phyloP scores from a whole-genome alignment of 495 filamentous ascomycete genomes.

The Penicillium lividum region DNA sequence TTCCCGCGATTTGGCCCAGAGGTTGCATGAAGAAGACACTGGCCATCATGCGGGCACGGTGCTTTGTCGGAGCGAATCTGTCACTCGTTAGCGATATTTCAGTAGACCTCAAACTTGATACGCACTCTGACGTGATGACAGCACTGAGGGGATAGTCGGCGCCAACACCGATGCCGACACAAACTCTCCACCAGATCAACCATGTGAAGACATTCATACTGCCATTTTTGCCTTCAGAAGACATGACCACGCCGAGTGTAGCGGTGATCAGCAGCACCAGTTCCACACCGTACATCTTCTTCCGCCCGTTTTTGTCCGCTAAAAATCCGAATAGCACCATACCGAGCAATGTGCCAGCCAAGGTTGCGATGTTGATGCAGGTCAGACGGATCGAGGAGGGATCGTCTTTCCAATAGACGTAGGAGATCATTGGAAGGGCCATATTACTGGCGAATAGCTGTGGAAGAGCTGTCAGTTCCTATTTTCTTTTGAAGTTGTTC shows the following conservation, averaged over 20 bases:
- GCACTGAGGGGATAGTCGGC: constrained; percentile 59
- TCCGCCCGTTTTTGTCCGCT: constrained; percentile 62
- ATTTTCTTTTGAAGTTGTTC: not conserved
- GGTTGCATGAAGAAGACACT: constrained; percentile 69
- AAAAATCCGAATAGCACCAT: constrained; percentile 63
- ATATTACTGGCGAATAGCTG: constrained; percentile 66
- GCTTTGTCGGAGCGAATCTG: constrained; percentile 60
- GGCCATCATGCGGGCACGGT: constrained; percentile 63
- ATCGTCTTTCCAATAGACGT: constrained; percentile 60
- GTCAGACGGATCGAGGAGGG: constrained; percentile 38
- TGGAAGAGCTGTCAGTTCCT: not conserved
- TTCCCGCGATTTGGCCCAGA: constrained; percentile 62
- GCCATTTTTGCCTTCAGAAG: constrained; percentile 37
- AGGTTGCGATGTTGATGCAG: constrained; percentile 61
- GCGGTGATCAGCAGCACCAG: constrained; percentile 57
- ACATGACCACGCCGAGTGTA: constrained; percentile 57
- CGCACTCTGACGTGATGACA: constrained; percentile 62
- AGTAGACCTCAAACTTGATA: not conserved
- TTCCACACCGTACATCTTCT: constrained; percentile 64
- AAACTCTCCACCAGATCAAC: constrained; percentile 59
- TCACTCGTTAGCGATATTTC: constrained; percentile 11
- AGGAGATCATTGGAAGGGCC: constrained; percentile 60
- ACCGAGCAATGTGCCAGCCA: constrained; percentile 59
- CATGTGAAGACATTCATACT: constrained; percentile 59
- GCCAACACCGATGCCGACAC: constrained; percentile 59